Base-by-base conservation (phyloP, 192 early-diverging fungal species). In the Entomortierella beljakovae region DNA sequence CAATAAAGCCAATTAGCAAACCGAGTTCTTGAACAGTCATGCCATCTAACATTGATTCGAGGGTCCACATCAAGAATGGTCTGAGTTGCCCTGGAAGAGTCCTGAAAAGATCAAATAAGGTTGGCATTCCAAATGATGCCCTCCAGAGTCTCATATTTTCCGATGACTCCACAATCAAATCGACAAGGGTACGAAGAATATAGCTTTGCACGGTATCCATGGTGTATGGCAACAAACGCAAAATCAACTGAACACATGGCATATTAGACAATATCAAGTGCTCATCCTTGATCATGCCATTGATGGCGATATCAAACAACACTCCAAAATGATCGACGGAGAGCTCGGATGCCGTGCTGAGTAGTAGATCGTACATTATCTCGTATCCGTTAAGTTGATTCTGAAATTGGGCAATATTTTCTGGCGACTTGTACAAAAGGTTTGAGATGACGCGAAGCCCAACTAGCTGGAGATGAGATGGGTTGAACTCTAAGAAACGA, bases 21-120 rank as follows among this genome's bases (percentile, higher is more conserved):
- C 67, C 74, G 28, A 82, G 65, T 32, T 82, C 81, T 35, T 82
- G 73, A 18, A 77, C 64, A n/a, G 72, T 64, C 62, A 77, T 68
- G 23, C 74, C 81, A 23, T 70, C 70, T 58, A 82, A 67, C 81
- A 82, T 82, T 10, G 68, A 66, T 48, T 82, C 81, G n/a, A 82
- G 25, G 20, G 69, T 68, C 70, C 73, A 71, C 81, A 82, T 82
- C 61, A 71, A 64, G 57, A 82, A 82, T 2, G 73, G 81, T 52
- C 71, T 68, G 6, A 82, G 64, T 25, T 75, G 70, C 2, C 64
- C 57, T 6, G 81, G 55, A 16, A 82, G 68, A 15, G 65, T 71
- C 34, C 64, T 70, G 48, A 82, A 55, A 0, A 82, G 73, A 43
- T 82, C 64, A 64, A 82, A 77, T 23, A 82, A 40, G 3, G 70